Evolutionary conservation across 345 rosid species (phyloP).

Genomic region (Brassica juncea): DNA sequence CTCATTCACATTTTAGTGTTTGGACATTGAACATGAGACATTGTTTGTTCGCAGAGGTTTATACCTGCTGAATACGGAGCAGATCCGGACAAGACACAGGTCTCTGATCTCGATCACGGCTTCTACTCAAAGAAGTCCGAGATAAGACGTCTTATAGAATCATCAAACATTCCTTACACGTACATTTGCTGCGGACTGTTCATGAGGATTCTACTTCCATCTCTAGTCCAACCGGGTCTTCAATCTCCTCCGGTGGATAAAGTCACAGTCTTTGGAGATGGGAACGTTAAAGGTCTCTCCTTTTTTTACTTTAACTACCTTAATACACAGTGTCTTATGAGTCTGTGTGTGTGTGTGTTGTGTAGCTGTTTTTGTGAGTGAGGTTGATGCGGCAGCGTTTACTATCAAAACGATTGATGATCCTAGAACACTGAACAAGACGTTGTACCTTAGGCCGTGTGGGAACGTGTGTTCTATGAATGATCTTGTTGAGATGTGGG

Average conservation of each 20-base stretch:
- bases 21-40: not conserved
- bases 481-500: slow-evolving; percentile 68
- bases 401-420: slow-evolving; percentile 67
- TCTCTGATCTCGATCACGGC: slow-evolving; percentile 55
- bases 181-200: slow-evolving; percentile 68
- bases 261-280: slow-evolving; percentile 69
- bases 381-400: slow-evolving; percentile 56
- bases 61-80: slow-evolving; percentile 86
- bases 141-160: slow-evolving; percentile 67
- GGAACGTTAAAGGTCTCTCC: slow-evolving; percentile 61
- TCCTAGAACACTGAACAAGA: slow-evolving; percentile 65
- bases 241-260: slow-evolving; percentile 65
- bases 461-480: slow-evolving; percentile 57
- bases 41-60: slow-evolving; percentile 55
- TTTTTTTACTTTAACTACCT: not conserved
- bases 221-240: slow-evolving; percentile 65
- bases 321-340: not conserved
- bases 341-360: not conserved
- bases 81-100: slow-evolving; percentile 64
- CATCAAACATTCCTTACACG: slow-evolving; percentile 64
- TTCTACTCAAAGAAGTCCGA: slow-evolving; percentile 66
- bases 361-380: slow-evolving; percentile 41
- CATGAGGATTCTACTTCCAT: slow-evolving; percentile 70
- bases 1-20: slow-evolving; percentile 4
- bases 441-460: slow-evolving; percentile 55